Base-by-base conservation (phyloP, 176 grass and related monocot genomes). In the Musa troglodytarum region DNA sequence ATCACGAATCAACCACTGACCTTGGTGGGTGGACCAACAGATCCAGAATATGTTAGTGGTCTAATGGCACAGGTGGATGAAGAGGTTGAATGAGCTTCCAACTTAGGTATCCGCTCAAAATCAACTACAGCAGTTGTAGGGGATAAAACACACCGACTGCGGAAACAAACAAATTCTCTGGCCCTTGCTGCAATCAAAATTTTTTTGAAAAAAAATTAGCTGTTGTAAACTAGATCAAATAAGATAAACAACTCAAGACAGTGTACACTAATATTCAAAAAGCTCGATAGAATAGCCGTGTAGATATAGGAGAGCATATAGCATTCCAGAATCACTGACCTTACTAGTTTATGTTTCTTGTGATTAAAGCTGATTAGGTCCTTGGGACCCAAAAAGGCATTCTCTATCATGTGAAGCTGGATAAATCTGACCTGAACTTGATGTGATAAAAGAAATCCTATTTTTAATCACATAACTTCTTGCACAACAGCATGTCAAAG, bases 131-230 rank as follows among this genome's bases (percentile, higher is more conserved):
- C 10, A n/a, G 77, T 65, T 21, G 65, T 49, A 28, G 65, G 65
- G 15, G 77, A 69, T 79, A 69, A 14, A 43, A 79, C 53, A 69
- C 77, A 69, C 1, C 49, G 77, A 49, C 20, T 22, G 23, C 29
- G 77, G 52, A 79, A 50, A 57, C 15, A 69, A 43, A 79, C 65
- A 21, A 53, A 79, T 26, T 70, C 65, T 69, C 64, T 79, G 16
- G 65, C 53, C 65, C 43, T 70, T 43, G 77, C 77, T 79, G 77
- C 53, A 69, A 43, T 43, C 0, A 61, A n/a, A 21, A 9, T 7
- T 58, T 58, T 58, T 19, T 19, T 19, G n/a, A 61, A 19, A 19
- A 43, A 43, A 43, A 43, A 34, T 34, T 34, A 43, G 34, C 34
- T 43, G 34, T 4, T 43, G 4, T 43, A 43, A 43, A 43, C 34